These are phyloP conservation scores for Ensete glaucum DNA, from an alignment of 176 grass and related monocot species.

Conservation along the genomic window DNA sequence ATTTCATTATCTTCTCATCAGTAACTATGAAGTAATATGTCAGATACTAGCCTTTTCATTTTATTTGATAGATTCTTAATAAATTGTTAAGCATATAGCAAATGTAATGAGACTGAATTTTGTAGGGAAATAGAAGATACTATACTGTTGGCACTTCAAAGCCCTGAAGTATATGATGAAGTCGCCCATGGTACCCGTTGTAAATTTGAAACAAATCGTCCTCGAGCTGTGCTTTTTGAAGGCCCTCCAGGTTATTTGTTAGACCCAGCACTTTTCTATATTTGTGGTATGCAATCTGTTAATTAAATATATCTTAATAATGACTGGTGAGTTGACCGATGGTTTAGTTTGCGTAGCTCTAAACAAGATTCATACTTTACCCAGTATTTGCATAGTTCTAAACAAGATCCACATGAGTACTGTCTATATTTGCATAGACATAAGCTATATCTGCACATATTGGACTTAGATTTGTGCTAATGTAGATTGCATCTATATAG, in stretches of 20 bases:
- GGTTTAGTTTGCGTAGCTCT: too few relatives aligned
- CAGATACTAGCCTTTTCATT: not conserved
- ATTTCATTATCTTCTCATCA: too few relatives aligned
- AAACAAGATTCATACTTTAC: too few relatives aligned
- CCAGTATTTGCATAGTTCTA: too few relatives aligned
- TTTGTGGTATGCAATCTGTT: not conserved
- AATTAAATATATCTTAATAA: not conserved
- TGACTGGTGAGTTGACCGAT: not conserved
- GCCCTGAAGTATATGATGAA: slow-evolving; percentile 88
- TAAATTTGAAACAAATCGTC: slow-evolving; percentile 91
- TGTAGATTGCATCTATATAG: too few relatives aligned
- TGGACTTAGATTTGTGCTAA: too few relatives aligned
- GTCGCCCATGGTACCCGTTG: slow-evolving; percentile 67
- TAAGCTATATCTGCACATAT: too few relatives aligned
- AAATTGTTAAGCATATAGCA: not conserved
- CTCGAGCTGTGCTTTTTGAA: slow-evolving; percentile 89
- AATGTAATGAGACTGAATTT: not conserved
- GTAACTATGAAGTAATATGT: too few relatives aligned
- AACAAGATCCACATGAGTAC: too few relatives aligned
- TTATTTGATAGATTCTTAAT: not conserved
- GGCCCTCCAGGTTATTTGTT: slow-evolving; percentile 59
- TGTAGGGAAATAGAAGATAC: slow-evolving; percentile 93
- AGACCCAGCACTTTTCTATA: not conserved
- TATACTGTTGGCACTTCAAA: slow-evolving; percentile 81
- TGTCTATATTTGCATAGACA: too few relatives aligned